Percentiles rank a stretch among this genome's conserved stretches.
These are phyloP conservation scores for Pseudogymnoascus sp. DNA, from an alignment of 2,329 filamentous ascomycete species.

Conservation along the genomic window DNA sequence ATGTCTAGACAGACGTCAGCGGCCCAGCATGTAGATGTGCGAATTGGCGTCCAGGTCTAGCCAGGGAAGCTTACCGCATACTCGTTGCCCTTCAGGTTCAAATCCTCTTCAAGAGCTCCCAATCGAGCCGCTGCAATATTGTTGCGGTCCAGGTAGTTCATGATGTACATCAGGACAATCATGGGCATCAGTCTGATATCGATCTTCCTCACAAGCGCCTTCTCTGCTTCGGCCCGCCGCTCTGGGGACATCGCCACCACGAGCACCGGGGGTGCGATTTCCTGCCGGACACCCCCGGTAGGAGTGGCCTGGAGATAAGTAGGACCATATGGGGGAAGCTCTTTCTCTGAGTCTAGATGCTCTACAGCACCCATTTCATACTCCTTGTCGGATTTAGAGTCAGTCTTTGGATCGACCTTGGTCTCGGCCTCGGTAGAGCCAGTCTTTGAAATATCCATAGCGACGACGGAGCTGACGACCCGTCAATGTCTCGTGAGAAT, in stretches of 20 bases:
- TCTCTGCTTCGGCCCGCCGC: conserved; percentile 44
- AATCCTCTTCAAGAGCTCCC: conserved; percentile 38
- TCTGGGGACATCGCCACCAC: conserved; percentile 36
- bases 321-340: background rate
- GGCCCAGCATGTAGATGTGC: background rate
- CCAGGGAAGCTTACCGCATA: conserved; percentile 29
- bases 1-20: conserved; percentile 26
- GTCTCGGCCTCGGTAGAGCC: background rate
- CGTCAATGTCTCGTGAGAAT: background rate
- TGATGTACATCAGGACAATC: conserved; percentile 61
- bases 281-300: background rate
- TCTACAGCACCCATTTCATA: background rate
- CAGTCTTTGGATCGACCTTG: background rate
- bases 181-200: conserved; percentile 58
- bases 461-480: background rate
- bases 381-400: background rate
- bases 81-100: conserved; percentile 32
- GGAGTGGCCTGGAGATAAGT: background rate
- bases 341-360: background rate
- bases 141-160: conserved; percentile 56
- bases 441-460: background rate
- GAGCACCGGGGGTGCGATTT: background rate
- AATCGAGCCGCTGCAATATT: conserved; percentile 49
- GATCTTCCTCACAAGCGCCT: conserved; percentile 52
- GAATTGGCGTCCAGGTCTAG: background rate